Percentiles rank a stretch among this genome's conserved stretches.
phyloP scores from a whole-genome alignment of 2,329 filamentous ascomycete species.

The Dryadomyces quercus-mongolicae region DNA sequence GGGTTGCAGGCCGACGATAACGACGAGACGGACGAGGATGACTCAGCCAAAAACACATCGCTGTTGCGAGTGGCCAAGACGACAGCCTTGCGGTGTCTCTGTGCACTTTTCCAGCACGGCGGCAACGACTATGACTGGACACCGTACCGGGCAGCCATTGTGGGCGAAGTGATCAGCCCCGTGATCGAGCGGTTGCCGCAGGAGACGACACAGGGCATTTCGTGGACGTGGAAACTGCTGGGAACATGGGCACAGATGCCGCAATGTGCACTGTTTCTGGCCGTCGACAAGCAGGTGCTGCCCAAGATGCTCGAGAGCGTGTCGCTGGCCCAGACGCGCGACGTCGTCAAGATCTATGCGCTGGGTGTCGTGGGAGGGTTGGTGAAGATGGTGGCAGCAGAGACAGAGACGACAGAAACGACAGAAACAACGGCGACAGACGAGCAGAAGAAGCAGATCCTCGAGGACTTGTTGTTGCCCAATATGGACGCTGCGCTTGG shows the following conservation, averaged over 20 bases:
- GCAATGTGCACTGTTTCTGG: constrained; percentile 55
- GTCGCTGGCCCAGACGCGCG: constrained; percentile 50
- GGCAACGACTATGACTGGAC: constrained; percentile 53
- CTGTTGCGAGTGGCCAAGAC: constrained; percentile 55
- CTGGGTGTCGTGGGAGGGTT: constrained; percentile 64
- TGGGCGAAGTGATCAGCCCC: constrained; percentile 64
- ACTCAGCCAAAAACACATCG: constrained; percentile 31
- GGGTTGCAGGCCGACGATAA: constrained; percentile 27
- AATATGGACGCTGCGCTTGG: constrained; percentile 46
- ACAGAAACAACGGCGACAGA: too few relatives aligned
- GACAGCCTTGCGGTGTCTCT: constrained; percentile 71
- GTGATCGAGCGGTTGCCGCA: constrained; percentile 65
- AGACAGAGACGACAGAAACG: constrained; percentile 27
- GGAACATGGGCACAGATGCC: constrained; percentile 65
- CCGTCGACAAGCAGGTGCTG: constrained; percentile 50
- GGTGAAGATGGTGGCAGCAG: constrained; percentile 45
- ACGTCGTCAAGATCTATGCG: constrained; percentile 75
- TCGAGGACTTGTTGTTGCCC: constrained; percentile 41
- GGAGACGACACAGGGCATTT: constrained; percentile 84
- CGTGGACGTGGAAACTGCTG: constrained; percentile 69
- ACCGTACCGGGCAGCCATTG: constrained; percentile 56
- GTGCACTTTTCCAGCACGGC: constrained; percentile 64
- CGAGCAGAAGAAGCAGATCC: constrained; percentile 21
- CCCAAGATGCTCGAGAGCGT: constrained; percentile 62
- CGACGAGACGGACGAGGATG: constrained; percentile 16